Evolutionary conservation across 352 stramenopile species (phyloP), one percentile per base, ranked within the genome.

Genomic region (Phytophthora constricta): DNA sequence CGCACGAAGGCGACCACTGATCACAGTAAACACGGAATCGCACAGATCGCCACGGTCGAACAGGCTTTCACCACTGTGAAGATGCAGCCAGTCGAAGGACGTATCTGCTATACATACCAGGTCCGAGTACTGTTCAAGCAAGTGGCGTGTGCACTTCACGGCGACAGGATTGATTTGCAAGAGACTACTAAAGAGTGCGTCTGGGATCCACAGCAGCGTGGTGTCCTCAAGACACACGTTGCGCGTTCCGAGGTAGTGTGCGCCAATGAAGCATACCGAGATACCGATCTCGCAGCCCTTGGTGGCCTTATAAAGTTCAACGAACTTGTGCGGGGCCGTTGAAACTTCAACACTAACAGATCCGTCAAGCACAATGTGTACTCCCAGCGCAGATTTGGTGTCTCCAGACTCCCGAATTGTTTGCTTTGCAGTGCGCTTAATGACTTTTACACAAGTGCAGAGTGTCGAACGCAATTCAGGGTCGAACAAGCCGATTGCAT

Each of bases 31-130:
- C 16, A 94, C 86, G 1, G 88, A 88, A 70, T 94, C 80, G 28
- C 86, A 93, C 23, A 88, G 9, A 45, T 93, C 88, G 5, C 88
- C 88, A 49, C 82, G 82, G 22, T 93, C 70, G 54, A 94, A 96
- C 2, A 96, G 37, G 50, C 73, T 91, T 53, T 95, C 85, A 22
- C 88, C 88, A 52, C 86, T 89, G 59, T 93, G 86, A 9, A 96
- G 69, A 66, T 96, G 88, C 16, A 95, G 65, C 78, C 84, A 93
- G 54, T 96, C 86, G 42, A 96, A 95, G 25, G 85, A 89, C 28
- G 79, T 92, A 56, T 96, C 88, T 1, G 83, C 73, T 25, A 91
- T 53, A 37, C 83, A 91, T 14, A 94, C 86, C 2, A 94, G 65
- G 11, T 73, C 58, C 23, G 80, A 91, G 62, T 92, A 95, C 56